Base-by-base conservation (phyloP, 2,329 filamentous ascomycete genomes). In the Chaetothyriales sp. region DNA sequence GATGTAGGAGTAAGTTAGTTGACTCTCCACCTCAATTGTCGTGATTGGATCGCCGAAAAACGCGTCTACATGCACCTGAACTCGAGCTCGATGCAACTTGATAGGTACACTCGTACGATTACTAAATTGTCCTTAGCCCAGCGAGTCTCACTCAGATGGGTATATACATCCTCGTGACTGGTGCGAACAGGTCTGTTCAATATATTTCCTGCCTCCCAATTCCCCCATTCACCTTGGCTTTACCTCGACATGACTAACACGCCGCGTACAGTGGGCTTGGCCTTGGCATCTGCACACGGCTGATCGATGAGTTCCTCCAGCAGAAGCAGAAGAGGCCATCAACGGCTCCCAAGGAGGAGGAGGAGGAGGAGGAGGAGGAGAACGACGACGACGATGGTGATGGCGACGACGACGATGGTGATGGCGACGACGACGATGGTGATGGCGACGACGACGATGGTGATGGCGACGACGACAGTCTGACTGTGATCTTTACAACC, bases 241-340 rank as follows among this genome's bases (percentile, higher is more conserved):
- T n/a, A n/a, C n/a, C n/a, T 64, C 72, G 56, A 71, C 62, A 29
- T n/a, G 18, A 22, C 44, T 25, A 20, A 19, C 40, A 4, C 50
- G 18, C 25, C 10, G 44, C 18, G 15, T 49, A 20, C 67, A 95
- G 90, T 65, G 90, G 90, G 55, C 81, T 95, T 45, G 90, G 90
- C 45, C 85, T 90, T 61, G 83, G 84, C 51, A 89, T 86, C 60
- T 86, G 85, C 65, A 81, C 85, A 63, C 86, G 88, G 55, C 76
- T 95, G 52, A 90, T 94, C 61, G 87, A 95, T 71, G 86, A 94
- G 62, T 95, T 95, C 72, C 80, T 94, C 54, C 71, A 74, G 54
- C 79, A 80, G 10, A 81, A 80, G 10, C 81, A 80, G 37, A 40
- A 40, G 10, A 5, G 33, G 15, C 15, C 33, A 13, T 40, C 33